These are phyloP conservation scores for Apiospora malaysiana DNA, from an alignment of 2,329 filamentous ascomycete species.

Conservation along the genomic window DNA sequence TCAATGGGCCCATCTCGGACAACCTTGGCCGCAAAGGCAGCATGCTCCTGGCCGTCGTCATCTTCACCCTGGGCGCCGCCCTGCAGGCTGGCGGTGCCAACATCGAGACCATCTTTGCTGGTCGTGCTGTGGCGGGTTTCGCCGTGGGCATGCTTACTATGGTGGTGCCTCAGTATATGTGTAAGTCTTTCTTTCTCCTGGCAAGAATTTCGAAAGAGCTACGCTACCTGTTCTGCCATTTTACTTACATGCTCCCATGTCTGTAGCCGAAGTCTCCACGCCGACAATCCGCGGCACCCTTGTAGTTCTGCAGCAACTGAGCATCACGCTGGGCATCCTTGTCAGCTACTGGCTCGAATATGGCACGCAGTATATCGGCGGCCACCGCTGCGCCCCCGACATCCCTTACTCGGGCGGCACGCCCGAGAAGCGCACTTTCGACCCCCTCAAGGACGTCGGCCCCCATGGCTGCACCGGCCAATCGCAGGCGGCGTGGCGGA, in stretches of 20 bases:
- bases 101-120: slow-evolving; percentile 47
- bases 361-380: slow-evolving; percentile 48
- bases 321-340: slow-evolving; percentile 50
- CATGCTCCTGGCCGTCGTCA: slow-evolving; percentile 42
- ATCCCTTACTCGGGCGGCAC: slow-evolving; percentile 53
- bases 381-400: slow-evolving; percentile 52
- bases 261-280: slow-evolving; percentile 53
- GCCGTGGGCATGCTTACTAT: slow-evolving; percentile 48
- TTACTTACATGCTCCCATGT: slow-evolving; percentile 38
- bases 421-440: slow-evolving; percentile 43
- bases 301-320: slow-evolving; percentile 50
- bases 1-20: slow-evolving; percentile 47
- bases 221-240: no score
- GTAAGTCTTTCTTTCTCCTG: slow-evolving; percentile 25
- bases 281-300: slow-evolving; percentile 55
- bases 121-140: slow-evolving; percentile 51
- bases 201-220: no score
- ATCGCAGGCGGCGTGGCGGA: slow-evolving; percentile 49
- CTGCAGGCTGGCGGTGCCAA: slow-evolving; percentile 46
- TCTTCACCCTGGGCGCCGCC: slow-evolving; percentile 24
- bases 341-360: slow-evolving; percentile 51
- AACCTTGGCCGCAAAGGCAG: slow-evolving; percentile 42
- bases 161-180: slow-evolving; percentile 37
- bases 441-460: slow-evolving; percentile 49
- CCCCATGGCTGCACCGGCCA: slow-evolving; percentile 50